Evolutionary conservation across 75 land plant genomes (phyloP).

Genomic region (Chamaecyparis obtusa): DNA sequence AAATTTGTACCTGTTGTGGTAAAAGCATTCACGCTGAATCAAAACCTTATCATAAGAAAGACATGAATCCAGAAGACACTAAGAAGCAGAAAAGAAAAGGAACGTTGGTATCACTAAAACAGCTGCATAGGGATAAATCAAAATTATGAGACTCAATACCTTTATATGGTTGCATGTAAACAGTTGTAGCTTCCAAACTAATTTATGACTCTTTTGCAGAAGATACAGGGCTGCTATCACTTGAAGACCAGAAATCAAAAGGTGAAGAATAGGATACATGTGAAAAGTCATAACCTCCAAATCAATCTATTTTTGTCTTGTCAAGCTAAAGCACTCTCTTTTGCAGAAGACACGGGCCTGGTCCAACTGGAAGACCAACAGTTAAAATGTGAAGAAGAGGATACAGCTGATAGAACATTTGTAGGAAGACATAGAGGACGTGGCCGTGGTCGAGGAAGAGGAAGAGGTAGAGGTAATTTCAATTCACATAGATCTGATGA

Average conservation of each 20-base stretch:
- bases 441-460: constrained; percentile 4
- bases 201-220: not conserved
- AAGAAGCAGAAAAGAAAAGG: not conserved
- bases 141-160: not conserved
- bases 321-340: not conserved
- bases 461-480: not conserved
- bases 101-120: not conserved
- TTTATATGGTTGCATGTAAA: not conserved
- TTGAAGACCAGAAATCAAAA: not conserved
- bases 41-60: not conserved
- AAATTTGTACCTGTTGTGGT: not conserved
- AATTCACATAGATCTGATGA: not conserved
- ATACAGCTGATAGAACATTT: not conserved
- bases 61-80: not conserved
- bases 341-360: not conserved
- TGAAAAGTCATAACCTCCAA: not conserved
- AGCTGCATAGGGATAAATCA: not conserved
- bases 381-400: not conserved
- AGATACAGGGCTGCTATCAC: not conserved
- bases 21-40: not conserved
- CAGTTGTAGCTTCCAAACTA: not conserved
- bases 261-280: not conserved
- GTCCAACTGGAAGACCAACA: not conserved
- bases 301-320: not conserved
- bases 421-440: not conserved